Evolutionary conservation across 805 yeast genomes (phyloP), one percentile per base, ranked within the genome.

Genomic region (Suhomyces vadensis): DNA sequence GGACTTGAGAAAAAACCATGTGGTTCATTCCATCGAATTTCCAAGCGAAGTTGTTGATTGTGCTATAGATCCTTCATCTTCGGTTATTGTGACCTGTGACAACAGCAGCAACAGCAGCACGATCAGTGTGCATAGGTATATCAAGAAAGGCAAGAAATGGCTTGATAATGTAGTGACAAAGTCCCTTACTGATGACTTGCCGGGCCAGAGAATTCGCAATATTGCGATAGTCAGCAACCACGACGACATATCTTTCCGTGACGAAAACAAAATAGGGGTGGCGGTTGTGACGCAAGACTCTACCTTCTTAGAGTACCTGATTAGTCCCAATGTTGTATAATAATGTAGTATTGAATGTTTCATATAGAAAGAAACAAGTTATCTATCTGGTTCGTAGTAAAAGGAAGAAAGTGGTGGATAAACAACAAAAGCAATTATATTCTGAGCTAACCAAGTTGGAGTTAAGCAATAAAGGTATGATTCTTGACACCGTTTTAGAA

Each of bases 1-100:
- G 63, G 82, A 80, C 55, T 61, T 81, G 51, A 64, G 84, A 48
- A 77, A 78, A 48, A 55, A 58, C 31, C 33, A 44, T 2, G 31
- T 52, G 14, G 53, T 55, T 13, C 63, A 67, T 42, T 44, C 65
- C 11, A 54, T 71, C 8, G 62, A 61, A 20, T 53, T 53, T 52
- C 56, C 50, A 23, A 47, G 36, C 2, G 33, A 14, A 8, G 22
- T 57, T 13, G 33, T 43, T 2, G 64, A 57, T 42, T 62, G 67
- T 46, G 54, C 52, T 2, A 52, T 70, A 7, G 77, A 71, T 42
- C 63, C 67, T 2, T 67, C 75, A 3, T 63, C 74, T 33, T 58
- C 61, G 24, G 48, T 68, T 25, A 41, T 71, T 23, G 47, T 62
- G 5, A 55, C 66, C 5, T 41, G 50, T 35, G 56, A 52, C 23